Evolutionary conservation across 1,284 basidiomycete species (phyloP).

Genomic region (Fomitopsis betulina): DNA sequence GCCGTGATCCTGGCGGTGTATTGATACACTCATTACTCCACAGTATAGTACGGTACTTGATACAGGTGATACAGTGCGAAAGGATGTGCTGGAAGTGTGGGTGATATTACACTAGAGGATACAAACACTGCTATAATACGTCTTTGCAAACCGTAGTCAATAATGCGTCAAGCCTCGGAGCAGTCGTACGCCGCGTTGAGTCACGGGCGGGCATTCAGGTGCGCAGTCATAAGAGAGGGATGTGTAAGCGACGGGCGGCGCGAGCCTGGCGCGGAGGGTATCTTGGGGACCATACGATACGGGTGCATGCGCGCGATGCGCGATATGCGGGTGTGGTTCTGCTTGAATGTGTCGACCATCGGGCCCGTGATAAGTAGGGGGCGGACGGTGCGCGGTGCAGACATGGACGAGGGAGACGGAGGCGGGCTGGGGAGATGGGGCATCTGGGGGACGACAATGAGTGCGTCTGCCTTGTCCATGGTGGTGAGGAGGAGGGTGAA

Average conservation of each 20-base stretch:
- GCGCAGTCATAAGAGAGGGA: background rate
- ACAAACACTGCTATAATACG: background rate
- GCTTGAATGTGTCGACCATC: slow-evolving; percentile 30
- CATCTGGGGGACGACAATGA: slow-evolving; percentile 35
- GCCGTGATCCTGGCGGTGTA: background rate
- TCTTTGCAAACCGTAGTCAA: background rate
- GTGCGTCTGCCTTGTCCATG: slow-evolving; percentile 46
- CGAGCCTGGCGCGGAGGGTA: background rate
- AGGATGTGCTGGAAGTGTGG: background rate
- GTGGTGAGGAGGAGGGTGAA: slow-evolving; percentile 17
- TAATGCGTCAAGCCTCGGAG: background rate
- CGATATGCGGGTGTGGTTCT: slow-evolving; percentile 35
- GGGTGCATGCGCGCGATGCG: slow-evolving; percentile 49
- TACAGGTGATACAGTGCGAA: background rate
- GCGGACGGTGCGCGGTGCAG: slow-evolving; percentile 14
- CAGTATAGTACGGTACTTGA: background rate
- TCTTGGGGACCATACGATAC: slow-evolving; percentile 34
- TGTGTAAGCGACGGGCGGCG: background rate
- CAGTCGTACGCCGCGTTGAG: background rate
- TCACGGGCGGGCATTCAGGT: background rate
- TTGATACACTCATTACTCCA: slow-evolving; percentile 1
- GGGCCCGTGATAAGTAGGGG: slow-evolving; percentile 43
- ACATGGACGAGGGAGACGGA: slow-evolving; percentile 16
- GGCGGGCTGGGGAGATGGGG: slow-evolving; percentile 6
- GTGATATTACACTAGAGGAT: background rate